A percentile compares a stretch with the other conserved stretches of the same genome.
Conservation (phyloP, 2,329 filamentous ascomycete species). For the Sporothrix brunneoviolacea region DNA sequence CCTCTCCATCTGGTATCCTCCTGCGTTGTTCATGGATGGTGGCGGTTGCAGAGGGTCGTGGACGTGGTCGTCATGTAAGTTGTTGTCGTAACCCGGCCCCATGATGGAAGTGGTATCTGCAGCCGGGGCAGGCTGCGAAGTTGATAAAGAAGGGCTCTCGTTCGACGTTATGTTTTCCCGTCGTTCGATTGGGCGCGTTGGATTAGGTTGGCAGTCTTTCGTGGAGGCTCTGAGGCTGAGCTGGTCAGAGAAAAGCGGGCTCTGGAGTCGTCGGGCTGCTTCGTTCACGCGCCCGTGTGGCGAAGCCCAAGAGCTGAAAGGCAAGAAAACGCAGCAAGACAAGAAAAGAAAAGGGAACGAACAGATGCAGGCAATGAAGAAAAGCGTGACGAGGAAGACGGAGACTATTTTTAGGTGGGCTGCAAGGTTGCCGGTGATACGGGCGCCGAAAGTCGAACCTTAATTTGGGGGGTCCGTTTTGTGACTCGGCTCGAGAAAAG, state of each 20-base stretch:
- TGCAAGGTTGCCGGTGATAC: constrained; percentile 15
- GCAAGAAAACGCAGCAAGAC: neutral
- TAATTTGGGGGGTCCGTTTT: constrained; percentile 6
- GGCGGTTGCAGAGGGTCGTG: constrained; percentile 21
- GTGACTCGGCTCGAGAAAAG: neutral
- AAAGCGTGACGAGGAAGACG: neutral
- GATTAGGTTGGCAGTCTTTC: neutral
- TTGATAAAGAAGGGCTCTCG: too few species aligned
- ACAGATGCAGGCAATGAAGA: neutral
- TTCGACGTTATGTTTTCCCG: neutral
- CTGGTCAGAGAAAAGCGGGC: constrained; percentile 15
- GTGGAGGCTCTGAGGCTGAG: constrained; percentile 6
- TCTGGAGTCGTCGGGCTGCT: constrained; percentile 8
- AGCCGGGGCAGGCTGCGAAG: too few species aligned
- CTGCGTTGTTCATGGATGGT: constrained; percentile 12
- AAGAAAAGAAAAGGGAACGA: neutral
- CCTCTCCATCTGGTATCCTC: constrained; percentile 22
- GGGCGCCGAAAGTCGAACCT: constrained; percentile 11
- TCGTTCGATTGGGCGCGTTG: neutral
- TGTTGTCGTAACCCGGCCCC: constrained; percentile 35
- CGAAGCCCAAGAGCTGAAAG: neutral
- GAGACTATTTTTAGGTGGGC: constrained; percentile 12
- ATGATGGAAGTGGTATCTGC: neutral
- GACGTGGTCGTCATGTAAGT: constrained; percentile 32
- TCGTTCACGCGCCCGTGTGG: constrained; percentile 5